These are phyloP conservation scores for Babesia caballi DNA, from an alignment of 169 alveolate genomes.

Conservation along the genomic window DNA sequence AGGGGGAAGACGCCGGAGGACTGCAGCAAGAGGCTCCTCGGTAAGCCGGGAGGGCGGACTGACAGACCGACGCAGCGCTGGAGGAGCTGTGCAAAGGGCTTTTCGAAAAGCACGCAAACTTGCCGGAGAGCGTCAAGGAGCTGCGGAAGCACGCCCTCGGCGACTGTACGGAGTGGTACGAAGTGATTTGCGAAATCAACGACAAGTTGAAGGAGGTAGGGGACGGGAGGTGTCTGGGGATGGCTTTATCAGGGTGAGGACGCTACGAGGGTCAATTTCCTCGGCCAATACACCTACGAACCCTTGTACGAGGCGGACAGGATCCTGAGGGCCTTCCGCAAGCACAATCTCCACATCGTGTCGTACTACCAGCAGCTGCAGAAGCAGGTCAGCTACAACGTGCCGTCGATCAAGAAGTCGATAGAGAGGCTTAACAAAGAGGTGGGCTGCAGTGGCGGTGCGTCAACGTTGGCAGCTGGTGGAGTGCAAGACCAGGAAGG, in stretches of 20 bases:
- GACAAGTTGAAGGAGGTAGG: conserved; percentile 44
- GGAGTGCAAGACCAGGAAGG: conserved; percentile 35
- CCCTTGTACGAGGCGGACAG: conserved; percentile 59
- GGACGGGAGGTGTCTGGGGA: not conserved
- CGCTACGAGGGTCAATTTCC: conserved; percentile 38
- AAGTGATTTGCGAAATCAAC: conserved; percentile 28
- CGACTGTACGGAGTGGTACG: conserved; percentile 66
- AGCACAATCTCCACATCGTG: conserved; percentile 50
- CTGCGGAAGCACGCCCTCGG: conserved; percentile 1
- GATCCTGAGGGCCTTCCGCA: conserved; percentile 36
- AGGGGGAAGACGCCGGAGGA: conserved; percentile 61
- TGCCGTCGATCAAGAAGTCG: conserved; percentile 41
- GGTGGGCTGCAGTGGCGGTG: not conserved
- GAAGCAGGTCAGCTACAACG: conserved; percentile 36
- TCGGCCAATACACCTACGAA: conserved; percentile 60
- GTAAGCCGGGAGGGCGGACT: not conserved
- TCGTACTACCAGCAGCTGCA: conserved; percentile 53
- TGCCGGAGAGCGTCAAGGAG: conserved; percentile 33
- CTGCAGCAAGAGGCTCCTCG: conserved; percentile 40
- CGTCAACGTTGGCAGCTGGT: conserved; percentile 7
- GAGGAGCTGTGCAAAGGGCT: conserved; percentile 51
- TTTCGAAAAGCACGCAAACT: not conserved
- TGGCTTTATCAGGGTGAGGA: conserved; percentile 28
- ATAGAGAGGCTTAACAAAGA: conserved; percentile 13
- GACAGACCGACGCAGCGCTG: conserved; percentile 7